A percentile compares a stretch with the other conserved stretches of the same genome.
These are phyloP conservation scores for Verticillium tricorpus DNA, from an alignment of 2,329 filamentous ascomycete genomes.

Conservation along the genomic window DNA sequence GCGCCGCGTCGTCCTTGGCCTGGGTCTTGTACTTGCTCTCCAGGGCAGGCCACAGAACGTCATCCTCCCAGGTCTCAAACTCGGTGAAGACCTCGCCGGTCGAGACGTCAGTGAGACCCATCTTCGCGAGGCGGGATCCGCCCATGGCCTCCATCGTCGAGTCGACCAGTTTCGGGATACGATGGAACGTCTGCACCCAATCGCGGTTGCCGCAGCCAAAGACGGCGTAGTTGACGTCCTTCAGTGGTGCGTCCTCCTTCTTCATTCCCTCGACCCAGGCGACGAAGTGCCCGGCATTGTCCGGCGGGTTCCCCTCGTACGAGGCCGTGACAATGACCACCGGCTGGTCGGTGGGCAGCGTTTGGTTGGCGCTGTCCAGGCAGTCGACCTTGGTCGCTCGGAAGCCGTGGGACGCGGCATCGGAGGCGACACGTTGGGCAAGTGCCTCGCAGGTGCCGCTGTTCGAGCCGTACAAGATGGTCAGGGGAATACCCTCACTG, in stretches of 20 bases:
- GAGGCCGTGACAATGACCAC: slow-evolving; percentile 61
- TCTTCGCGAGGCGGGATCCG: slow-evolving; percentile 29
- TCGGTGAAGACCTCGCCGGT: slow-evolving; percentile 62
- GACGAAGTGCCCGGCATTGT: slow-evolving; percentile 63
- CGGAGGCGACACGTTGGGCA: slow-evolving; percentile 53
- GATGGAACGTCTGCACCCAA: slow-evolving; percentile 61
- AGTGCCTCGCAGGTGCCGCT: slow-evolving; percentile 65
- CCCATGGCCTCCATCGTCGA: slow-evolving; percentile 36
- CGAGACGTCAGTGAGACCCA: slow-evolving; percentile 57
- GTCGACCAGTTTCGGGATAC: slow-evolving; percentile 61
- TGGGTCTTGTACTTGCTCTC: slow-evolving; percentile 38
- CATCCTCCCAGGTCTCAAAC: slow-evolving; percentile 64
- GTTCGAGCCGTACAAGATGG: slow-evolving; percentile 65
- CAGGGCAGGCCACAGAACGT: slow-evolving; percentile 45
- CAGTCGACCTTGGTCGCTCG: slow-evolving; percentile 42
- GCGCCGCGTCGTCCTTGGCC: slow-evolving; percentile 7
- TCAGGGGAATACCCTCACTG: slow-evolving; percentile 34
- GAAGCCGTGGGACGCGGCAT: slow-evolving; percentile 53
- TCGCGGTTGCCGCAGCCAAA: slow-evolving; percentile 62
- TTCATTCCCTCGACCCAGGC: slow-evolving; percentile 54
- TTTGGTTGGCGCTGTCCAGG: slow-evolving; percentile 53
- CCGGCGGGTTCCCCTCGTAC: slow-evolving; percentile 67
- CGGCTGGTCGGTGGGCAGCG: slow-evolving; percentile 51
- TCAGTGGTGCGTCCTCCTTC: slow-evolving; percentile 40
- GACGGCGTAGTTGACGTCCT: slow-evolving; percentile 56